Evolutionary conservation across 108 stramenopile species (phyloP).

Genomic region (Poteriospumella lacustris): DNA sequence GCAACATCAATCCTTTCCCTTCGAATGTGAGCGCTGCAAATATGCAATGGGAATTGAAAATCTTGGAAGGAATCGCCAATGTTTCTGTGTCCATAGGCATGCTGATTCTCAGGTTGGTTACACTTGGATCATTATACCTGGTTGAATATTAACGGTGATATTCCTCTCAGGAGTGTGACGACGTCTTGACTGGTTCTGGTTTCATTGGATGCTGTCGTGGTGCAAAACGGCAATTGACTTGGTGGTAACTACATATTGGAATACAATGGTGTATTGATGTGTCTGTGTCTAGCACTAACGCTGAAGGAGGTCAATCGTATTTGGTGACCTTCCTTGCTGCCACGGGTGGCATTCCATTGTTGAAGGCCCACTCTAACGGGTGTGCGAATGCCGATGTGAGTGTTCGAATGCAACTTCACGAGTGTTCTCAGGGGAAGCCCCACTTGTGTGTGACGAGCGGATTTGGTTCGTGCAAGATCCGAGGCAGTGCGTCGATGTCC

Average conservation of each 20-base stretch:
- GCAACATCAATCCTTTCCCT: conserved; percentile 50
- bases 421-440: conserved; percentile 41
- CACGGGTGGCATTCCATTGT: conserved; percentile 55
- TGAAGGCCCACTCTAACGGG: too few relatives aligned
- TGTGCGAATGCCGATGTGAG: too few relatives aligned
- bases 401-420: too few relatives aligned
- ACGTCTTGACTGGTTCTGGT: conserved; percentile 57
- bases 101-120: conserved; percentile 56
- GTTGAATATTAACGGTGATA: conserved; percentile 54
- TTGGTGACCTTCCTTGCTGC: conserved; percentile 58
- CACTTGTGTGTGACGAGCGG: conserved; percentile 47
- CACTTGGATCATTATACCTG: conserved; percentile 70
- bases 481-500: conserved; percentile 39
- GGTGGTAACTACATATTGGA: conserved; percentile 59
- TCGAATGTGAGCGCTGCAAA: conserved; percentile 32
- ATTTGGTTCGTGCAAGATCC: conserved; percentile 55
- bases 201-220: conserved; percentile 50
- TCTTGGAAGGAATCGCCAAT: conserved; percentile 52
- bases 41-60: conserved; percentile 58
- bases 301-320: conserved; percentile 58
- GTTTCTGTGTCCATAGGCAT: conserved; percentile 53
- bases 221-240: conserved; percentile 64
- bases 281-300: conserved; percentile 11
- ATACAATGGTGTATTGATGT: conserved; percentile 44
- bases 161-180: conserved; percentile 45